A percentile compares a stretch with the other conserved stretches of the same genome.
Evolutionary conservation across 2,329 filamentous ascomycete genomes (phyloP).

Genomic region (Colletotrichum chlorophyti): DNA sequence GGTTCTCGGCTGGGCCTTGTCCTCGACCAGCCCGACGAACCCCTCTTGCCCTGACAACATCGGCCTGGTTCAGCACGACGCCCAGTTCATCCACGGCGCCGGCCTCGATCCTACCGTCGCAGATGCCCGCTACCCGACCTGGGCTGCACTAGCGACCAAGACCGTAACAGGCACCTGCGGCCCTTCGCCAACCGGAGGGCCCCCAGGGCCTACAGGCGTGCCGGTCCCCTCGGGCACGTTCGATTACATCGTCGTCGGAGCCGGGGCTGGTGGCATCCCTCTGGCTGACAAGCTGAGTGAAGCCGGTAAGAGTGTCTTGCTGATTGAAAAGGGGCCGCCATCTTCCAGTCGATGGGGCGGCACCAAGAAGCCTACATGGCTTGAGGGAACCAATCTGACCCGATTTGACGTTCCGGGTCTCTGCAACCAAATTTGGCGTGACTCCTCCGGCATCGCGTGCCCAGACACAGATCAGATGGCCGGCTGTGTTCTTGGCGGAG

Average conservation of each 20-base stretch:
- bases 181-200: constrained; percentile 21
- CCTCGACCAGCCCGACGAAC: constrained; percentile 49
- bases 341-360: constrained; percentile 72
- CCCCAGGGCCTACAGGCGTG: constrained; percentile 37
- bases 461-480: constrained; percentile 76
- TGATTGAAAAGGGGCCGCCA: constrained; percentile 66
- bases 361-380: constrained; percentile 66
- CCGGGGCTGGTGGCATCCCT: constrained; percentile 66
- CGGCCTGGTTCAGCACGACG: constrained; percentile 60
- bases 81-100: constrained; percentile 56
- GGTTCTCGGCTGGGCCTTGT: constrained; percentile 64
- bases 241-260: constrained; percentile 70
- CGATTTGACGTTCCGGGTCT: constrained; percentile 76
- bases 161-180: constrained; percentile 43
- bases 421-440: constrained; percentile 73
- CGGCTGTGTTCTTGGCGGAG: constrained; percentile 74
- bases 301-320: constrained; percentile 68
- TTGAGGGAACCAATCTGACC: constrained; percentile 66
- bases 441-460: constrained; percentile 70
- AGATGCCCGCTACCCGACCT: constrained; percentile 49
- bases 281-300: constrained; percentile 70
- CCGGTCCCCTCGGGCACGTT: constrained; percentile 47
- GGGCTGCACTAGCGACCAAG: constrained; percentile 52
- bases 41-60: constrained; percentile 50
- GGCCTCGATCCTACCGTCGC: constrained; percentile 42